These are phyloP conservation scores for Rhexocercosporidium sp. DNA, from an alignment of 2,329 filamentous ascomycete species.

Conservation along the genomic window DNA sequence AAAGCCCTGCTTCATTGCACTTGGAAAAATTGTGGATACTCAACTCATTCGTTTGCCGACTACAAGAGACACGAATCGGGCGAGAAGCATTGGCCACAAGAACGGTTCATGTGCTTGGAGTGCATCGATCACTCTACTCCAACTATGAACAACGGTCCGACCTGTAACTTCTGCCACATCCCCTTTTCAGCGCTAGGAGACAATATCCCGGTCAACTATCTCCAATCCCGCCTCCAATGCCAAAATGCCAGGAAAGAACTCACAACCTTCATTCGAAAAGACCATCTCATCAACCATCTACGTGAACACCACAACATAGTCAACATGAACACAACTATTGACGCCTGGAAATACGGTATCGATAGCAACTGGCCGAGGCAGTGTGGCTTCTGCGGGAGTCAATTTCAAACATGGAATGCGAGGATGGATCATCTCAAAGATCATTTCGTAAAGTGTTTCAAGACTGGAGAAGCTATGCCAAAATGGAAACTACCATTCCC, in stretches of 20 bases:
- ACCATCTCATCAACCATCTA: constrained; percentile 28
- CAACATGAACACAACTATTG: constrained; percentile 15
- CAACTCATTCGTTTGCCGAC: constrained; percentile 18
- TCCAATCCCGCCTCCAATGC: constrained; percentile 21
- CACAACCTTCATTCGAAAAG: constrained; percentile 25
- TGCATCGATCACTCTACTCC: constrained; percentile 11
- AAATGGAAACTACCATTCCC: constrained; percentile 1
- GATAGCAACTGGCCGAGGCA: constrained; percentile 25
- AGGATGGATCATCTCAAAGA: constrained; percentile 11
- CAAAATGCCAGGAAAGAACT: constrained; percentile 12
- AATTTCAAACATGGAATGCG: background rate
- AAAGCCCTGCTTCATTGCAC: constrained; percentile 18
- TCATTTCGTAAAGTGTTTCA: background rate
- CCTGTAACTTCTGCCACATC: constrained; percentile 22
- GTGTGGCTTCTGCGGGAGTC: constrained; percentile 19
- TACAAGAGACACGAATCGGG: constrained; percentile 30
- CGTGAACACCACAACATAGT: constrained; percentile 18
- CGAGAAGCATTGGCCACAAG: constrained; percentile 26
- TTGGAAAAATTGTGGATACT: constrained; percentile 9
- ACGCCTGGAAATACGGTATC: constrained; percentile 22
- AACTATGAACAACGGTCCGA: background rate
- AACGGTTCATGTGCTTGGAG: constrained; percentile 28
- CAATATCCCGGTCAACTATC: constrained; percentile 14
- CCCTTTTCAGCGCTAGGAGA: background rate
- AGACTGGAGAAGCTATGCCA: background rate